A percentile compares a stretch with the other conserved stretches of the same genome.
Evolutionary conservation across 2,329 filamentous ascomycete genomes (phyloP).

Genomic region (Epichloe sp.): DNA sequence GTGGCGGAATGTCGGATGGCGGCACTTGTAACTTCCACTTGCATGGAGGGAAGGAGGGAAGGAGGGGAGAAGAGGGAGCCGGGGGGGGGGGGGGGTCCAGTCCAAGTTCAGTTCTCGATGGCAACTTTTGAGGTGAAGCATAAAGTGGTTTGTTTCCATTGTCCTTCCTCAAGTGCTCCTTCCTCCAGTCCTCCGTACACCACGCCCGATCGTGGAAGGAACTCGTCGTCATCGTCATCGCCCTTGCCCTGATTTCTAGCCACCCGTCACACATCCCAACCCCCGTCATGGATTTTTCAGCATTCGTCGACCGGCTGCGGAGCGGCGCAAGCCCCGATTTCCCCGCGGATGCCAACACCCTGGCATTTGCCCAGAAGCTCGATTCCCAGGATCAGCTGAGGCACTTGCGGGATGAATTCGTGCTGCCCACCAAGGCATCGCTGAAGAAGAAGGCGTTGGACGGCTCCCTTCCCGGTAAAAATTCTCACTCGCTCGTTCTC

Average conservation of each 20-base stretch:
- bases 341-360: conserved; percentile 31
- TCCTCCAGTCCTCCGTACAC: too few species aligned
- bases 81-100: too few species aligned
- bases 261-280: background rate
- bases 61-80: rapidly evolving
- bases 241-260: background rate
- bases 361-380: conserved; percentile 36
- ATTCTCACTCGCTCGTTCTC: background rate
- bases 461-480: conserved; percentile 26
- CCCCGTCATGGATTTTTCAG: conserved; percentile 24
- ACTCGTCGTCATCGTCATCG: background rate
- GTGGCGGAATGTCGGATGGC: background rate
- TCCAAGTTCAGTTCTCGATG: too few species aligned
- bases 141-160: conserved; percentile 7
- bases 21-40: too few species aligned
- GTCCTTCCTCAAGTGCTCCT: background rate
- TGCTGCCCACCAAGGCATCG: conserved; percentile 62
- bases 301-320: conserved; percentile 26
- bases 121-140: background rate
- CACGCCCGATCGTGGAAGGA: too few species aligned
- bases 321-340: conserved; percentile 30
- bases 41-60: background rate
- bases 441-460: conserved; percentile 50
- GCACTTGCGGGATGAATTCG: conserved; percentile 55
- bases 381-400: conserved; percentile 49